Conservation (phyloP, 495 filamentous ascomycete species). For the Hypoxylon rickii region DNA sequence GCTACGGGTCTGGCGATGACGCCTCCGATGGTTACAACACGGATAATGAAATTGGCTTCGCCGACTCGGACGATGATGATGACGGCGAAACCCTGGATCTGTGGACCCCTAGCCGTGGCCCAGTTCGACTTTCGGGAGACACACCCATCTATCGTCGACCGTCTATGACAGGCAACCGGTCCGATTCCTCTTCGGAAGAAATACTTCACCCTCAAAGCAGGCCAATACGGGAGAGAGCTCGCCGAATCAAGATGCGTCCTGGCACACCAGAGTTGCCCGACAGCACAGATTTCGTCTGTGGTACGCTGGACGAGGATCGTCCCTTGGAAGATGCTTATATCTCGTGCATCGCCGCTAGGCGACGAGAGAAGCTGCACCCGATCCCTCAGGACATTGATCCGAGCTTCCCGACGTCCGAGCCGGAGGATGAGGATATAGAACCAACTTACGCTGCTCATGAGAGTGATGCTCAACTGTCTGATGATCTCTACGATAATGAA, state of each 20-base stretch:
- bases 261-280: conserved; percentile 86
- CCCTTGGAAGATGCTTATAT: conserved; percentile 92
- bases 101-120: conserved; percentile 72
- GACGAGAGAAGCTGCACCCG: conserved; percentile 72
- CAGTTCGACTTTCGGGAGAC: conserved; percentile 47
- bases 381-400: conserved; percentile 97
- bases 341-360: conserved; percentile 78
- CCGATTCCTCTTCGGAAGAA: conserved; percentile 46
- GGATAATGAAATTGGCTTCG: conserved; percentile 95
- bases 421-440: conserved; percentile 77
- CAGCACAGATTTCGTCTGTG: conserved; percentile 97
- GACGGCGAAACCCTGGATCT: conserved; percentile 77
- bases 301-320: conserved; percentile 93
- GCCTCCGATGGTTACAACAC: conserved; percentile 82
- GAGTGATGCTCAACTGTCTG: conserved; percentile 62
- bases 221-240: conserved; percentile 33
- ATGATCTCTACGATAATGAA: conserved; percentile 51
- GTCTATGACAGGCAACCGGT: conserved; percentile 45
- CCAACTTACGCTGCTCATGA: conserved; percentile 56
- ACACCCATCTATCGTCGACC: conserved; percentile 44
- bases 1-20: conserved; percentile 70
- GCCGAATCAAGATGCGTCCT: conserved; percentile 64
- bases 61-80: conserved; percentile 84
- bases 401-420: conserved; percentile 92
- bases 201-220: conserved; percentile 23